Conservation (phyloP, 2,329 filamentous ascomycete species). For the Neofusicoccum umdonicola region DNA sequence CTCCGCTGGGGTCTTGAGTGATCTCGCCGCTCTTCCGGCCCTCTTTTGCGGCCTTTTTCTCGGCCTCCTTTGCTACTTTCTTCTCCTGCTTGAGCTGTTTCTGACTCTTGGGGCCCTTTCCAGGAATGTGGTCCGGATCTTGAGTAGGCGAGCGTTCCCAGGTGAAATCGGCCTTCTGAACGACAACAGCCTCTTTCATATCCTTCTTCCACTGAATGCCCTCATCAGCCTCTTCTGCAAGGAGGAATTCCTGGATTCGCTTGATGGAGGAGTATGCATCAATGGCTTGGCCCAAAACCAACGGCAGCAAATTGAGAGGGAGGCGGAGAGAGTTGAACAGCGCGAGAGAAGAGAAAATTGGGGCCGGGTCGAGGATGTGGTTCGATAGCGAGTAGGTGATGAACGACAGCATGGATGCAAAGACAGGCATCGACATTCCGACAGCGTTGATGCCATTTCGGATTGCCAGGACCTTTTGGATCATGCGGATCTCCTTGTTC, state of each 20-base stretch:
- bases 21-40: constrained; percentile 39
- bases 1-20: constrained; percentile 23
- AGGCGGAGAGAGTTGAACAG: constrained; percentile 89
- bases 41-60: constrained; percentile 48
- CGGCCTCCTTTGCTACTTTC: constrained; percentile 30
- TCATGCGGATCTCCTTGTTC: constrained; percentile 72
- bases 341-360: constrained; percentile 88
- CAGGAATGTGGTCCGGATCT: constrained; percentile 30
- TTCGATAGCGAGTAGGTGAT: constrained; percentile 70
- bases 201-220: constrained; percentile 58
- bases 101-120: not conserved
- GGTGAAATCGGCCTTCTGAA: constrained; percentile 74
- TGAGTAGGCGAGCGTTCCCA: constrained; percentile 72
- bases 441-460: constrained; percentile 82
- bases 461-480: constrained; percentile 78
- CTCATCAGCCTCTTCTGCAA: constrained; percentile 81
- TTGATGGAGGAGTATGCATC: constrained; percentile 84
- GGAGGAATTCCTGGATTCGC: constrained; percentile 83
- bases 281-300: constrained; percentile 84
- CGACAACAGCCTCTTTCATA: constrained; percentile 60
- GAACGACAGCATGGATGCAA: constrained; percentile 92
- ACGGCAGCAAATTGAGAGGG: constrained; percentile 82
- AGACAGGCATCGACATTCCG: constrained; percentile 83
- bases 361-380: constrained; percentile 68
- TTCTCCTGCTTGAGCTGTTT: constrained; percentile 16